Evolutionary conservation across 1,284 basidiomycete species (phyloP).

Genomic region (Irpex lacteus): DNA sequence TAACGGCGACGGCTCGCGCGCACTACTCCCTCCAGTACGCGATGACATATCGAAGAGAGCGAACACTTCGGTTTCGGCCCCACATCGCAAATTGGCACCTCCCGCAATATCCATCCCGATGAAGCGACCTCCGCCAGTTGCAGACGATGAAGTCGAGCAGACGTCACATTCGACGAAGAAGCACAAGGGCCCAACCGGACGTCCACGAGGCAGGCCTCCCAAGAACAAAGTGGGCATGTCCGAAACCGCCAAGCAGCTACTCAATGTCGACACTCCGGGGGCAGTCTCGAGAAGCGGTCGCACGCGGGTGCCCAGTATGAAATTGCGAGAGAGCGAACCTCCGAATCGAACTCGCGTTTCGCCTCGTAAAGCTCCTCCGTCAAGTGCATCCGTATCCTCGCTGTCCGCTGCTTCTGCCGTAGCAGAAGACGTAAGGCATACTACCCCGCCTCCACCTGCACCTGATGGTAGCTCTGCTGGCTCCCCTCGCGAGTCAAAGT

Average conservation of each 20-base stretch:
- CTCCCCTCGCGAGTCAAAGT: conserved; percentile 15
- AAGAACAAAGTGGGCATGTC: conserved; percentile 37
- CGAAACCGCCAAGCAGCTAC: conserved; percentile 24
- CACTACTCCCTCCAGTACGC: conserved; percentile 43
- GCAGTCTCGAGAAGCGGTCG: conserved; percentile 31
- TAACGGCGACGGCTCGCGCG: conserved; percentile 42
- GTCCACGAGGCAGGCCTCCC: conserved; percentile 22
- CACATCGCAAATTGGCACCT: conserved; percentile 54
- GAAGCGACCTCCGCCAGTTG: conserved; percentile 26
- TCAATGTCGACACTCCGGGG: conserved; percentile 1
- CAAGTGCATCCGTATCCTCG: conserved; percentile 1
- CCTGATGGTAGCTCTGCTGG: neutral
- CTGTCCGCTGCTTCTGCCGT: conserved; percentile 1
- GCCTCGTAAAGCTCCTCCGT: conserved; percentile 12
- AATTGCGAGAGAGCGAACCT: conserved; percentile 32
- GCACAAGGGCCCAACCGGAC: conserved; percentile 23
- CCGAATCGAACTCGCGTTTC: conserved; percentile 11
- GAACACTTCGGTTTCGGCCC: conserved; percentile 42
- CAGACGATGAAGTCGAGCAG: conserved; percentile 35
- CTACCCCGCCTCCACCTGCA: conserved; percentile 3
- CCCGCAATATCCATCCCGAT: conserved; percentile 28
- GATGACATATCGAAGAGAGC: conserved; percentile 35
- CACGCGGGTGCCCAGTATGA: conserved; percentile 31
- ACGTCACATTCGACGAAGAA: conserved; percentile 38
- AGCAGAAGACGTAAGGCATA: neutral